Evolutionary conservation across 202 grass and related monocot species (phyloP).

Genomic region (Miscanthus sacchariflorus): DNA sequence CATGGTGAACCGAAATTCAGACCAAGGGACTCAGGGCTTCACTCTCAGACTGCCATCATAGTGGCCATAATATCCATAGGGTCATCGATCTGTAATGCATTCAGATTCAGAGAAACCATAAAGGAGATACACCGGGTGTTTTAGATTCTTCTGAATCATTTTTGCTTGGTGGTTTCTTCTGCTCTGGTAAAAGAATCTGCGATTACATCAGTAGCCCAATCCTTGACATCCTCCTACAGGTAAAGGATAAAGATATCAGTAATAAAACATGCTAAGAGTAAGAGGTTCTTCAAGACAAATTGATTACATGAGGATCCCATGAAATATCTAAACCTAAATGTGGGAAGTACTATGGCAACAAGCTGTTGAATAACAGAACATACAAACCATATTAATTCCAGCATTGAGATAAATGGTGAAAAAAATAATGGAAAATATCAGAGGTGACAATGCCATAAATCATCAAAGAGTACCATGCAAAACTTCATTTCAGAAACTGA

Average conservation of each 20-base stretch:
- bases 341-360: background rate
- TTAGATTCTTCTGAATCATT: conserved; percentile 45
- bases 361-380: background rate
- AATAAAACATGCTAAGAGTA: conserved; percentile 20
- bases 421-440: background rate
- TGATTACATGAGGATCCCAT: background rate
- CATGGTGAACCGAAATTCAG: background rate
- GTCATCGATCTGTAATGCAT: background rate
- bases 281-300: background rate
- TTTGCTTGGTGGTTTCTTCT: conserved; percentile 80
- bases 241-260: conserved; percentile 11
- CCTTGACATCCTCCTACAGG: conserved; percentile 77
- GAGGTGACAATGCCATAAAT: background rate
- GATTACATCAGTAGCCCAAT: conserved; percentile 75
- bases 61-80: background rate
- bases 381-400: conserved; percentile 7
- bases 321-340: background rate
- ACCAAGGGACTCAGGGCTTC: background rate
- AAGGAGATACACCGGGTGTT: background rate
- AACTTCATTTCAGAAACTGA: conserved; percentile 2
- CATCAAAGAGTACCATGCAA: background rate
- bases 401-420: background rate
- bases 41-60: background rate
- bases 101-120: conserved; percentile 14
- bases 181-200: conserved; percentile 74